Base-by-base conservation (phyloP, 345 rosid species). In the Acer campestre region DNA sequence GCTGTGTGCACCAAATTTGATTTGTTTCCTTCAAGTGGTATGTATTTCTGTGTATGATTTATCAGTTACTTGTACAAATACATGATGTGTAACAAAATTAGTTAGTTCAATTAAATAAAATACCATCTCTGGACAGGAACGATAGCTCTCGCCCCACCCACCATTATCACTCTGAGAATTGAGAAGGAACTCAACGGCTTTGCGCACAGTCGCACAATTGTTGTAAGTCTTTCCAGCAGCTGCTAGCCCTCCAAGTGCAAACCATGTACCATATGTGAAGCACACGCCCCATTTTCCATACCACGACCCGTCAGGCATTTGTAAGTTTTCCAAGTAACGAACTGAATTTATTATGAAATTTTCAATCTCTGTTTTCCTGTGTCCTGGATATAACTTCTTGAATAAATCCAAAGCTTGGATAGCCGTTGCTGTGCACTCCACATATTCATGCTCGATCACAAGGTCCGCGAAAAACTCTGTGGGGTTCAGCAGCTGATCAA, bases 51-150 rank as follows among this genome's bases (percentile, higher is more conserved):
- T 51, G 68, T 16, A 2, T 1, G 9, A 31, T 10, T 2, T 3
- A 40, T 10, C n/a, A 20, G 3, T 10, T n/a, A 67, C 27, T 29
- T 29, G 67, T 62, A 3, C 3, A 18, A 55, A 29, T 10, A 55
- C 22, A 55, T 55, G 61, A 55, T 55, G 14, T 6, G 12, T 27
- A 17, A 13, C 22, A 17, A 18, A 14, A 13, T 4, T 53, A 44
- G 49, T 17, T 27, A 27, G 2, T 27, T 27, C 1, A 27, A 27
- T 27, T 16, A 12, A 13, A 23, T 2, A 22, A 17, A 13, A 31
- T 77, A 86, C 91, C 86, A 84, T 84, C 13, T 84, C 61, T 11
- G 89, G 89, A 51, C 90, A 86, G 10, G 91, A 86, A 7, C 72
- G 80, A 71, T 77, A 29, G 31, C 31, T 29, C 31, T 29, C 31